Evolutionary conservation across 2,329 filamentous ascomycete species (phyloP), one percentile per base, ranked within the genome.

Genomic region (Xylaria hypoxylon): DNA sequence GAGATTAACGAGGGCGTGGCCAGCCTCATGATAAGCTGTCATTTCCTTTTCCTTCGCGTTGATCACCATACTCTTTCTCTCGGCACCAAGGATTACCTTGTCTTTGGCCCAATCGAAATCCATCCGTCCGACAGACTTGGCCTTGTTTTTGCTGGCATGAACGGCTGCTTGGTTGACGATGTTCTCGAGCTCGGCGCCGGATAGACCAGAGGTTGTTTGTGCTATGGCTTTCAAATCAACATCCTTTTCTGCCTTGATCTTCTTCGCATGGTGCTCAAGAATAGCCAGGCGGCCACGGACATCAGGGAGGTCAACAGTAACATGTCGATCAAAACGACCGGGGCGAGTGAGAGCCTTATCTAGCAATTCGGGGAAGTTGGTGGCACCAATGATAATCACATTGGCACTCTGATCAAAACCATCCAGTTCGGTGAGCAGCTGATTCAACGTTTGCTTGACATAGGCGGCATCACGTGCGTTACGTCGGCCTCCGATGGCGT

Each of bases 91-190:
- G 79, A 97, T 91, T 60, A 99, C 92, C 81, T 96, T 96, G 83
- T 99, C 96, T 81, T 97, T 98, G 64, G 96, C 96, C 94, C 95
- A 99, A 73, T 97, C 94, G 70, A 98, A 90, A 76, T 98, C 94
- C 38, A 86, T 80, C 79, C 93, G 91, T 13, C 87, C 86, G 59
- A 99, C 92, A 51, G 90, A 86, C 65, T 84, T 84, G 44, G 91
- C 87, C 80, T 94, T 96, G 72, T 92, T 87, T 78, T 96, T 93
- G 75, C 93, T 97, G n/a, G 96, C 96, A 75, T 92, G 93, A 48
- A 99, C 91, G 24, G 96, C 96, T 35, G 96, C 96, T 77, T 97
- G 93, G 80, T 99, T 99, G 76, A 97, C 92, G 73, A 99, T 89
- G 77, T 97, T 99, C 81, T 98, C 96, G 13, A 99, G 85, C 74